Evolutionary conservation across 2,329 filamentous ascomycete species (phyloP), one percentile per base, ranked within the genome.

Genomic region (Paecilomyces formosus): DNA sequence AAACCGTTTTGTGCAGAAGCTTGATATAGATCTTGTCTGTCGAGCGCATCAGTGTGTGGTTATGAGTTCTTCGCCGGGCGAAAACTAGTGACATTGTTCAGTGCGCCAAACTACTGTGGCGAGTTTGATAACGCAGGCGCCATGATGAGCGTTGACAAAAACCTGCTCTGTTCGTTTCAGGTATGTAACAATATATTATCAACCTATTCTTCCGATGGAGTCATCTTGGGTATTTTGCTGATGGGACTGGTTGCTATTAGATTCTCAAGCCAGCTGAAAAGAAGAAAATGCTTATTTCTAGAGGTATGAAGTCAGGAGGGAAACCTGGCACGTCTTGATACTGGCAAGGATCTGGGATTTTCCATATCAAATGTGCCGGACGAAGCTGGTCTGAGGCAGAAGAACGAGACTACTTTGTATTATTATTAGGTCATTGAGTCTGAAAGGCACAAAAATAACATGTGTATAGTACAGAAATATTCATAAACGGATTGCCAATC

Each of bases 131-230:
- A 96, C 70, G 92, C 92, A 54, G 92, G 92, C 72, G 92, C 92
- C 65, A 96, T 96, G 91, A 96, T 96, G 92, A 96, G 90, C 72
- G 92, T 96, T 50, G 92, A 96, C 75, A 92, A 96, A 82, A 95
- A 90, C 75, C 79, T 96, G 76, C 82, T 96, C 70, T 96, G 92
- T 82, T 95, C 90, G 61, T 96, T 96, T 86, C 92, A 96, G 88
- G 89, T 92, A 74, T 55, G 73, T 66, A 22, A 57, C 71, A 21
- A 33, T 59, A 15, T 51, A 39, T 13, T 39, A 15, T n/a, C 11
- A 39, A 39, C 11, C 12, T 5, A n/a, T 2, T 5, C n/a, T 15
- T 15, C 33, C 5, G 9, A 39, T 13, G 33, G 2, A 13, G 24
- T 26, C 24, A 26, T 6, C 24, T 26, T 6, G 24, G 2, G 24